Base-by-base conservation (phyloP, 2,329 filamentous ascomycete genomes). In the Talaromyces marneffei region DNA sequence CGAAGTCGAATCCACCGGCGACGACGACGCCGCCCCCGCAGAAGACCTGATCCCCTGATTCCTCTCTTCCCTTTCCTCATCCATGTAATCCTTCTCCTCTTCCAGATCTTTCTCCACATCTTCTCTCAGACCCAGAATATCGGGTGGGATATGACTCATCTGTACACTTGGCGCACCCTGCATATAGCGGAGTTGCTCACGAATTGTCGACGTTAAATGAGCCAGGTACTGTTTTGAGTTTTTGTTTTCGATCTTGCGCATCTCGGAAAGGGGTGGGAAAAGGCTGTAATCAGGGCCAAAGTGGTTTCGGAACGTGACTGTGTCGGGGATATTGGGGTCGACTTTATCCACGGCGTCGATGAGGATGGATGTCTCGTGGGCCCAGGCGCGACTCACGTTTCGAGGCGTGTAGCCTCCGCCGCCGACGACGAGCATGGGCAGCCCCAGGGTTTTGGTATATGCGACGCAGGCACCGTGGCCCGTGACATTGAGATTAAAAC, bases 321-420 rank as follows among this genome's bases (percentile, higher is more conserved):
- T 87, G 37, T 84, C 77, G 0, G 94, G 93, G 29, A 97, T 87
- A 12, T 85, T 83, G 18, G 88, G 84, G 72, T 84, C 79, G 65
- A 97, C 87, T 61, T 85, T 83, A 65, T 88, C 82, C 63, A 89
- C 82, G 61, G 86, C 87, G 66, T 87, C 87, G 65, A 95, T 90
- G 63, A 91, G 91, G 67, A 97, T 91, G 63, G 90, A 89, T 12
- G 94, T 99, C 78, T 99, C 94, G 76, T 96, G 93, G 25, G 92
- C 91, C 94, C 94, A 99, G 31, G 93, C 92, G 59, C 94, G 89
- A 44, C 94, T 94, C 6, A 99, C 94, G 70, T 99, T 99, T 66
- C 93, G 86, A 4, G 94, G 92, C 14, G 94, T 99, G 77, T 99
- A 99, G 29, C 94, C 94, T 61, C 94, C 94, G 40, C 94, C 94